Evolutionary conservation across 139 green algal genomes (phyloP).

Genomic region (Coelastrella sp.): DNA sequence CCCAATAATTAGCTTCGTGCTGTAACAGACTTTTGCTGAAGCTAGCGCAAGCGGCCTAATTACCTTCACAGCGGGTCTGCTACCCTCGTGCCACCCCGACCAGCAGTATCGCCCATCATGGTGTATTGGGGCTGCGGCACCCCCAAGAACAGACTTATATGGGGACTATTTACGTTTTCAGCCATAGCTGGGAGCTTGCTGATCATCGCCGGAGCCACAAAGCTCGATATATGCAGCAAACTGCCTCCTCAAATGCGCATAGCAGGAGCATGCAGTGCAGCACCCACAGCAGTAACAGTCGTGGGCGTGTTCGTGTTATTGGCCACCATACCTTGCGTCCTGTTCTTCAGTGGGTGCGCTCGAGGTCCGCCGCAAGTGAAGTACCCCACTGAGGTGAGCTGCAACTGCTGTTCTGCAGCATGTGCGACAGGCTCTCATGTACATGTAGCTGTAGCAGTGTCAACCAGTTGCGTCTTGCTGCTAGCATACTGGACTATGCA

Average conservation of each 20-base stretch:
- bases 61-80: too few relatives aligned
- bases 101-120: constrained; percentile 3
- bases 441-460: too few relatives aligned
- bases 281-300: not conserved
- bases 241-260: not conserved
- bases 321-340: constrained; percentile 1
- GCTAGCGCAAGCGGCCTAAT: too few relatives aligned
- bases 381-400: not conserved
- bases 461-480: too few relatives aligned
- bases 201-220: constrained; percentile 5
- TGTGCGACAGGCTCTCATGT: too few relatives aligned
- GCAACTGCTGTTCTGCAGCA: too few relatives aligned
- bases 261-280: constrained; percentile 36
- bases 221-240: constrained; percentile 21
- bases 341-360: constrained; percentile 41
- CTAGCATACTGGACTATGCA: too few relatives aligned
- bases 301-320: constrained; percentile 29
- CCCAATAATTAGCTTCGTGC: too few relatives aligned
- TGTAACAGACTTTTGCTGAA: too few relatives aligned
- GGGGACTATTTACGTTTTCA: not conserved
- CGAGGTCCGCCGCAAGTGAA: not conserved
- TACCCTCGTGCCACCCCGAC: not conserved
- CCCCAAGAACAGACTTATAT: constrained; percentile 2
- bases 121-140: constrained; percentile 45
- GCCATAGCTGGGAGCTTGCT: constrained; percentile 6